Conservation (phyloP, 2,329 filamentous ascomycete genomes). For the Apiospora aurea region DNA sequence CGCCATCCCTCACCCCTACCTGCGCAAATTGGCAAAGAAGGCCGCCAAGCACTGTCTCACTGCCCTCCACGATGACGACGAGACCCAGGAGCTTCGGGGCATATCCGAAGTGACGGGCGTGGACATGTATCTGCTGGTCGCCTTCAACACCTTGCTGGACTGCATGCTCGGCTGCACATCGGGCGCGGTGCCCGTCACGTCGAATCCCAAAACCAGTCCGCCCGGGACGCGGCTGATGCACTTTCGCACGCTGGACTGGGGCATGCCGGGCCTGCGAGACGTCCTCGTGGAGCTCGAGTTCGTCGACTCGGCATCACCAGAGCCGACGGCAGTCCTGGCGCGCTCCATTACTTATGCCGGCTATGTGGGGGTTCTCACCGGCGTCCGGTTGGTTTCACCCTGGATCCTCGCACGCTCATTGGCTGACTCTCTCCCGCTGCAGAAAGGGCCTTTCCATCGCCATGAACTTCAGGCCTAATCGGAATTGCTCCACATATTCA, state of each 20-base stretch:
- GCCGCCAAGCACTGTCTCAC: slow-evolving; percentile 56
- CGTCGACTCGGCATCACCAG: slow-evolving; percentile 42
- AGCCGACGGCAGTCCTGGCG: slow-evolving; percentile 48
- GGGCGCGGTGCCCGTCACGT: slow-evolving; percentile 42
- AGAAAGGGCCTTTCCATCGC: slow-evolving; percentile 53
- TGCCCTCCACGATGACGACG: slow-evolving; percentile 59
- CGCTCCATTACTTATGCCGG: slow-evolving; percentile 58
- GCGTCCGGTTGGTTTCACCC: slow-evolving; percentile 47
- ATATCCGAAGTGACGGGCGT: slow-evolving; percentile 59
- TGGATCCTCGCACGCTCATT: background rate
- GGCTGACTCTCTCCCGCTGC: slow-evolving; percentile 2
- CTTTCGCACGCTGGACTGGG: slow-evolving; percentile 64
- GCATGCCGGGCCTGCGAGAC: slow-evolving; percentile 56
- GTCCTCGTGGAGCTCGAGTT: slow-evolving; percentile 61
- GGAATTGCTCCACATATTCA: slow-evolving; percentile 49
- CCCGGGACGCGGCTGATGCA: slow-evolving; percentile 52
- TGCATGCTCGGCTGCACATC: slow-evolving; percentile 71
- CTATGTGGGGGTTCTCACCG: slow-evolving; percentile 58
- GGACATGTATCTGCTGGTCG: slow-evolving; percentile 65
- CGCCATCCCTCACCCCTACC: slow-evolving; percentile 32
- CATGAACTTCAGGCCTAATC: slow-evolving; percentile 58
- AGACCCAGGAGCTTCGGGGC: slow-evolving; percentile 67
- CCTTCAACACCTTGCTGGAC: slow-evolving; percentile 69
- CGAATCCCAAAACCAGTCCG: slow-evolving; percentile 51
- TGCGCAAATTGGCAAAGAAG: slow-evolving; percentile 38